Percentiles rank a stretch among this genome's conserved stretches.
These are phyloP conservation scores for Adansonia grandidieri DNA, from an alignment of 441 rosid genomes.

Conservation along the genomic window DNA sequence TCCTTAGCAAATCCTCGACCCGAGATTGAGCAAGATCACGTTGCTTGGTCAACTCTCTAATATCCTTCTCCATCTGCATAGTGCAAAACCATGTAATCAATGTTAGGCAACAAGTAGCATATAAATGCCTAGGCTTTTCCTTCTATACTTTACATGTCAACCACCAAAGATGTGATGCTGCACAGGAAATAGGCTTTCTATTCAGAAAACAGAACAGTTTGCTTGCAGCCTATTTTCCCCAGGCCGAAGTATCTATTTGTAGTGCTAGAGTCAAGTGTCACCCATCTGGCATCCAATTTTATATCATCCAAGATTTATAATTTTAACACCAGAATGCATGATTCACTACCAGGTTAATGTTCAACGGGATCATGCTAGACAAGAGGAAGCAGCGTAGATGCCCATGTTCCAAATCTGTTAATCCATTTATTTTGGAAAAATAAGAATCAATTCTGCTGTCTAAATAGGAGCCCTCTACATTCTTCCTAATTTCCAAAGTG, in stretches of 20 bases:
- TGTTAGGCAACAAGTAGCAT: constrained; percentile 14
- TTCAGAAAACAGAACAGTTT: neutral
- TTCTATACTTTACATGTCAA: neutral
- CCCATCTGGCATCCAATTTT: neutral
- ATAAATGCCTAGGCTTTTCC: neutral
- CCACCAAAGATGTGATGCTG: neutral
- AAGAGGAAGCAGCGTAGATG: neutral
- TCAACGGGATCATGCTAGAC: neutral
- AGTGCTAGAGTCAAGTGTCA: neutral
- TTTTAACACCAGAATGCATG: neutral
- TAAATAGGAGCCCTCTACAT: neutral
- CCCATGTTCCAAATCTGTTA: neutral
- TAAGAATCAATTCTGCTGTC: neutral
- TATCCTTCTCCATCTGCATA: constrained; percentile 84
- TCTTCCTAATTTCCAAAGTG: neutral
- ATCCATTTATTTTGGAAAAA: neutral
- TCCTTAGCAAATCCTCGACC: constrained; percentile 64
- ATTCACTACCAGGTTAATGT: constrained; percentile 9
- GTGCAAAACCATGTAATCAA: constrained; percentile 27
- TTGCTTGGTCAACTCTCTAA: constrained; percentile 65
- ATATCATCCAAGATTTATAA: neutral
- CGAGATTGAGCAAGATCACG: constrained; percentile 89
- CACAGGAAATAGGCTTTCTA: neutral
- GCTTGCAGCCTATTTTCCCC: neutral
- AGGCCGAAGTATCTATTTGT: neutral